These are phyloP conservation scores for Taphrina wiesneri DNA, from an alignment of 1,139 yeast genomes.

Conservation along the genomic window DNA sequence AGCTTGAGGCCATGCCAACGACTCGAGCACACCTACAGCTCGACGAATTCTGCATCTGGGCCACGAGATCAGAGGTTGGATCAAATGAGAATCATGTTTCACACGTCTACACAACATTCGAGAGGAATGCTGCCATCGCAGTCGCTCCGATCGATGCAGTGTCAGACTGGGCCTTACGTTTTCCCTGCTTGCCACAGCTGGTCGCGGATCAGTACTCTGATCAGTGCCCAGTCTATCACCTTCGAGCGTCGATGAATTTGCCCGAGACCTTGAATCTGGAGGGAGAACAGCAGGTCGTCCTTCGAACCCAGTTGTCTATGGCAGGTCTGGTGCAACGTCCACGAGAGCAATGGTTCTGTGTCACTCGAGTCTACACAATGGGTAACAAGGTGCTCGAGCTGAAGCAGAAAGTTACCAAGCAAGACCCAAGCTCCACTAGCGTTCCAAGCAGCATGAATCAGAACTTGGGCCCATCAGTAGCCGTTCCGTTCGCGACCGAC, in stretches of 20 bases:
- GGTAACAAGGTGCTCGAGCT: slow-evolving; percentile 31
- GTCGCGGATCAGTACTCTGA: slow-evolving; percentile 14
- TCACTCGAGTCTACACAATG: slow-evolving; percentile 34
- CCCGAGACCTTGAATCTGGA: slow-evolving; percentile 26
- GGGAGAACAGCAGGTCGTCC: slow-evolving; percentile 28
- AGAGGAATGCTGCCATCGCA: slow-evolving; percentile 3
- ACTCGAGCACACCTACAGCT: slow-evolving; percentile 18
- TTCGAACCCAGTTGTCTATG: slow-evolving; percentile 29
- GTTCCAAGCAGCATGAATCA: neutral
- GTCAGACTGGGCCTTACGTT: slow-evolving; percentile 32
- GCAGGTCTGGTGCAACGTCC: slow-evolving; percentile 8
- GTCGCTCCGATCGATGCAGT: slow-evolving; percentile 28
- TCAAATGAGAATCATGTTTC: neutral
- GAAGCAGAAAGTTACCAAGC: slow-evolving; percentile 27
- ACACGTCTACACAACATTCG: slow-evolving; percentile 29
- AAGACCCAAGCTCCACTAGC: neutral
- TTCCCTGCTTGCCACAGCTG: slow-evolving; percentile 29
- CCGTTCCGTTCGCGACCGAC: slow-evolving; percentile 35
- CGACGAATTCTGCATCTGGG: slow-evolving; percentile 35
- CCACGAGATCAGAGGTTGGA: slow-evolving; percentile 18
- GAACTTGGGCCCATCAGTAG: slow-evolving; percentile 9
- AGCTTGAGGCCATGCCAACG: neutral
- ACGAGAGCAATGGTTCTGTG: slow-evolving; percentile 33
- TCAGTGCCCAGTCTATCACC: slow-evolving; percentile 30
- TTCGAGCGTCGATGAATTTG: slow-evolving; percentile 22